Base-by-base conservation (phyloP, 805 yeast species). In the Nakazawaea anatomiae region DNA sequence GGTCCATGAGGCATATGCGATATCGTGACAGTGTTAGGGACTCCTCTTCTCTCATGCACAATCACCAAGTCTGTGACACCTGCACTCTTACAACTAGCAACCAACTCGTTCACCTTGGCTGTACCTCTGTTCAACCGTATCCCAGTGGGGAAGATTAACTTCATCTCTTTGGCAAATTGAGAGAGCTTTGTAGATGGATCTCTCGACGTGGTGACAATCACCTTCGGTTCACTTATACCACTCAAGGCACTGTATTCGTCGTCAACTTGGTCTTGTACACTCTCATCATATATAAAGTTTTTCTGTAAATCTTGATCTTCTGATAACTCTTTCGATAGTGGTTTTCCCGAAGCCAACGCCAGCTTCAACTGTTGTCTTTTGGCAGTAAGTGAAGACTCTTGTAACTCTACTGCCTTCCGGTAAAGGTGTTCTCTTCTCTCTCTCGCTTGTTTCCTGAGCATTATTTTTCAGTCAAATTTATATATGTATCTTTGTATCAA, bases 1-100 rank as follows among this genome's bases (percentile, higher is more conserved):
- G 99, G 99, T 0, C 99, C 99, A 65, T 94, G 96, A 4, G 99
- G 99, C 66, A 94, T 87, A 73, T 94, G 99, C 35, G 94, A 85
- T 30, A 94, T 72, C 1, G 98, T 92, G 53, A 94, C 62, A 1
- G 97, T 88, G 0, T 97, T 91, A 48, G 99, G 99, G 0, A 89
- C 92, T 79, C 99, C 99, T 69, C 99, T 79, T 69, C 94, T 99
- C 65, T 94, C 99, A 65, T 94, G 98, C 27, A 94, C 70, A 3
- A 94, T 77, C 28, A 94, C 73, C 58, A 94, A 70, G 65, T 94
- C 99, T 1, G 94, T 85, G 8, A 92, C 82, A 14, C 87, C 87
- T 0, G 92, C 82, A 39, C 58, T 58, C 53, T 86, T 79, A 68
- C 97, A 90, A 1, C 96, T 89, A 44, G 83, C 80, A 3, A 89